Conservation (phyloP, 306 rosid genomes). For the Prunus davidiana region DNA sequence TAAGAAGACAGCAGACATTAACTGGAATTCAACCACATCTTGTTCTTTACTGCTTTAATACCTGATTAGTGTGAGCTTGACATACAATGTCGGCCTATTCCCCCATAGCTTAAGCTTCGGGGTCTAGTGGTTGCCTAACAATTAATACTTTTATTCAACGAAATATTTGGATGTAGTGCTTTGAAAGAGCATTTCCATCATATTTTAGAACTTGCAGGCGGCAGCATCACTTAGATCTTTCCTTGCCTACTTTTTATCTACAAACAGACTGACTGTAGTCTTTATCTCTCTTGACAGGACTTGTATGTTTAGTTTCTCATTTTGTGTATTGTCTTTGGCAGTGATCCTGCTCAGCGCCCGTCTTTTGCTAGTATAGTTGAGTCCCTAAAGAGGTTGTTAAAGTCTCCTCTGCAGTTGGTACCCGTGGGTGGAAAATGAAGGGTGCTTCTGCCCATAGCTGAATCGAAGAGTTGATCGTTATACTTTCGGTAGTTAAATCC, state of each 20-base stretch:
- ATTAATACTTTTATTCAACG: no score
- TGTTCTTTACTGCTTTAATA: no score
- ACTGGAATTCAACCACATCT: no score
- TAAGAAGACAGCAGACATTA: no score
- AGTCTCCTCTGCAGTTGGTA: conserved; percentile 68
- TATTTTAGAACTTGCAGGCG: background rate
- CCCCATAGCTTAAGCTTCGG: no score
- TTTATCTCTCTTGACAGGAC: no score
- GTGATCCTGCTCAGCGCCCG: conserved; percentile 80
- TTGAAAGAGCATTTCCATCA: no score
- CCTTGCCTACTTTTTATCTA: background rate
- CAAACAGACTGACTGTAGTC: no score
- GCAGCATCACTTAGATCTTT: background rate
- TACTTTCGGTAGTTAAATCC: conserved; percentile 18
- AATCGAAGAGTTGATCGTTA: conserved; percentile 18
- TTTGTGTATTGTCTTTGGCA: conserved; percentile 34
- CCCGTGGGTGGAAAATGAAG: conserved; percentile 43
- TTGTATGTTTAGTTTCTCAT: conserved; percentile 5
- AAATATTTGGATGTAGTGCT: no score
- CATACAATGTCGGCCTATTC: no score
- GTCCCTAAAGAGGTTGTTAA: conserved; percentile 80
- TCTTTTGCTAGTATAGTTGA: conserved; percentile 62
- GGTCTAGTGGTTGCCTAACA: no score
- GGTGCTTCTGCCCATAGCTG: conserved; percentile 18
- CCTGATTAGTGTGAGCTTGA: no score